A percentile compares a stretch with the other conserved stretches of the same genome.
phyloP scores from a whole-genome alignment of 2,329 filamentous ascomycete species.

The Penicillium sp. region DNA sequence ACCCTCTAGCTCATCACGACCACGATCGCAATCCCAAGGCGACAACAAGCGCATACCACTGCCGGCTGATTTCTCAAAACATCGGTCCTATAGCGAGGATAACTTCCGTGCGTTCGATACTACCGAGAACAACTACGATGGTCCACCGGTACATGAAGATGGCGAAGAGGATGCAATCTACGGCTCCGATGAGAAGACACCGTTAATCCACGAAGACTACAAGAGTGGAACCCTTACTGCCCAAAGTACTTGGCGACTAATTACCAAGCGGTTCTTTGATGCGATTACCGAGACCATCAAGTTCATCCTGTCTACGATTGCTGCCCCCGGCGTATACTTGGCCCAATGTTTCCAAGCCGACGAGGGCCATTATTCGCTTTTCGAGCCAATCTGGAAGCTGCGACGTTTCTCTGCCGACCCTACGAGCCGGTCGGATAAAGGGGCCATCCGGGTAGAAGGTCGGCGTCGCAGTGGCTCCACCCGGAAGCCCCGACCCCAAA shows the following conservation, averaged over 20 bases:
- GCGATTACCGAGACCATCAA: slow-evolving; percentile 75
- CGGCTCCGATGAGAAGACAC: slow-evolving; percentile 66
- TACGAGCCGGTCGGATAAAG: slow-evolving; percentile 24
- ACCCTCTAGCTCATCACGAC: slow-evolving; percentile 55
- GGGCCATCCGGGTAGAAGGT: slow-evolving; percentile 25
- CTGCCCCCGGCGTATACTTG: slow-evolving; percentile 78
- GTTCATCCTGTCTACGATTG: slow-evolving; percentile 75
- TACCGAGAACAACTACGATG: slow-evolving; percentile 31
- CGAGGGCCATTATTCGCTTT: slow-evolving; percentile 74
- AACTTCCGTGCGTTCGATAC: slow-evolving; percentile 37
- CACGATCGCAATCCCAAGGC: slow-evolving; percentile 57
- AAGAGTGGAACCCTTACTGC: slow-evolving; percentile 40
- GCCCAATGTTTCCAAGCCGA: slow-evolving; percentile 82
- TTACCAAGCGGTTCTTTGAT: slow-evolving; percentile 70
- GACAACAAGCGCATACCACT: slow-evolving; percentile 40
- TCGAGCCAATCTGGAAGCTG: slow-evolving; percentile 70
- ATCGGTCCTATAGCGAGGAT: slow-evolving; percentile 47
- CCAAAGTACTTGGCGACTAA: slow-evolving; percentile 47
- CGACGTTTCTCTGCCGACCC: slow-evolving; percentile 33
- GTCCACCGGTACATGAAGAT: slow-evolving; percentile 30
- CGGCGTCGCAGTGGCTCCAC: slow-evolving; percentile 32
- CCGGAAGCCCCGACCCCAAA: slow-evolving; percentile 34
- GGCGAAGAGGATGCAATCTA: slow-evolving; percentile 39
- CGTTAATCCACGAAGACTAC: slow-evolving; percentile 57
- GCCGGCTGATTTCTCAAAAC: slow-evolving; percentile 38